Evolutionary conservation across 768 basidiomycete genomes (phyloP).

Genomic region (Naganishia vishniacii): DNA sequence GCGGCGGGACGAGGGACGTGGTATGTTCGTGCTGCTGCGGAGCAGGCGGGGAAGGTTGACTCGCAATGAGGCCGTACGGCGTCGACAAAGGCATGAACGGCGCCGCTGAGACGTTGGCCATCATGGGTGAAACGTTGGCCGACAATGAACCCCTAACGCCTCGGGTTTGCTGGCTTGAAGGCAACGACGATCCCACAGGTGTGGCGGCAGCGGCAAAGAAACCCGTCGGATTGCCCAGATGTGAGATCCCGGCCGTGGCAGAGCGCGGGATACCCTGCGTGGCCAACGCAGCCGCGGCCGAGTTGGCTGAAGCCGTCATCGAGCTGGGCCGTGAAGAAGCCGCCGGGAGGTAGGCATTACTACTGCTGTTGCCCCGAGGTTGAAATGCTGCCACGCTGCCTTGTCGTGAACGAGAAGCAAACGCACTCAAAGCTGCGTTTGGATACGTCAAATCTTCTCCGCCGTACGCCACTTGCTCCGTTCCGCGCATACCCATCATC

Average conservation of each 20-base stretch:
- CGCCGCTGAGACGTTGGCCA: conserved; percentile 29
- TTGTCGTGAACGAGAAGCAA: conserved; percentile 9
- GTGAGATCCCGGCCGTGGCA: conserved; percentile 18
- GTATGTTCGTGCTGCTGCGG: conserved; percentile 29
- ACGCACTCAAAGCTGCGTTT: too few relatives aligned
- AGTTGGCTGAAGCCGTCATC: conserved; percentile 19
- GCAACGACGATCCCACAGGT: neutral
- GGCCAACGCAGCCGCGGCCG: conserved; percentile 25
- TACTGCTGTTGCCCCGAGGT: neutral
- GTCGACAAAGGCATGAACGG: conserved; percentile 27
- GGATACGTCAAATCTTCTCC: too few relatives aligned
- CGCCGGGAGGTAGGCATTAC: neutral
- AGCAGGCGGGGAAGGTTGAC: neutral
- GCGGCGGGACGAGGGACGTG: conserved; percentile 45
- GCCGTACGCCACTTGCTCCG: too few relatives aligned
- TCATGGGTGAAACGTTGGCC: conserved; percentile 25
- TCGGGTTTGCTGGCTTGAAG: conserved; percentile 6
- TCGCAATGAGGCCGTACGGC: neutral
- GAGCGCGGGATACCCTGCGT: conserved; percentile 28
- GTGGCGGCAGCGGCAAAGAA: conserved; percentile 17
- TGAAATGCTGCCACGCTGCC: conserved; percentile 13
- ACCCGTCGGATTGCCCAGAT: conserved; percentile 26
- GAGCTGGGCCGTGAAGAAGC: conserved; percentile 12
- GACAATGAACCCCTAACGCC: conserved; percentile 4
- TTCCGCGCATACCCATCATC: neutral